Base-by-base conservation (phyloP, 192 early-diverging fungal species). In the Phlyctochytrium bullatum region DNA sequence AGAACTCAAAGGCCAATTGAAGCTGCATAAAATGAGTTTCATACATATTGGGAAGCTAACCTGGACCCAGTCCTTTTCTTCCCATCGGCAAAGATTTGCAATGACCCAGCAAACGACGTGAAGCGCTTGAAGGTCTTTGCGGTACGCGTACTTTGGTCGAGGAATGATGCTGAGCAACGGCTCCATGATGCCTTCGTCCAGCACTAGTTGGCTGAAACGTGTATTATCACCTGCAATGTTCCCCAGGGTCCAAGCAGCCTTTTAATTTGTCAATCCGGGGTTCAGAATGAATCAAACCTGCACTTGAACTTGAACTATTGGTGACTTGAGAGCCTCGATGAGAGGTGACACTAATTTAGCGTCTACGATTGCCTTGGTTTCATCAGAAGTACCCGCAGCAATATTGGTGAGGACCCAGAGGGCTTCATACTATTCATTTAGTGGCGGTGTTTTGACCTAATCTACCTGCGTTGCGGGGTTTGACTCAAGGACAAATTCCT, bases 71-170 rank as follows among this genome's bases (percentile, higher is more conserved):
- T 73, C 72, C 17, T 56, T 53, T 25, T 64, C 57, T 27, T 62
- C 54, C 72, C 72, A 73, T 10, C 72, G 68, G 54, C 72, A 73
- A 3, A 73, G 33, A 40, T 73, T 73, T 64, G 72, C 72, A 64
- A 73, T 58, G 4, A 69, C 72, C 72, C 72, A 73, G 32, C 61
- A 65, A 2, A 66, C 72, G 0, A 73, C 72, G 52, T 73, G 72
- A 14, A 52, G 12, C 0, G 58, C 72, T 53, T 54, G 64, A n/a
- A 56, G 34, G 23, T 28, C 34, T 29, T 71, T 72, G 52, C 34
- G 53, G 28, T 63, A 14, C 12, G 17, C 20, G 20, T 47, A 20
- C 40, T 47, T 47, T 47, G 40, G 40, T 47, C 40, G 6, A 14
- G 40, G 20, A 47, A 47, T 47, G 32, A 71, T 61, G 14, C 34